Conservation (phyloP, 495 filamentous ascomycete species). For the Neurospora tetraspora region DNA sequence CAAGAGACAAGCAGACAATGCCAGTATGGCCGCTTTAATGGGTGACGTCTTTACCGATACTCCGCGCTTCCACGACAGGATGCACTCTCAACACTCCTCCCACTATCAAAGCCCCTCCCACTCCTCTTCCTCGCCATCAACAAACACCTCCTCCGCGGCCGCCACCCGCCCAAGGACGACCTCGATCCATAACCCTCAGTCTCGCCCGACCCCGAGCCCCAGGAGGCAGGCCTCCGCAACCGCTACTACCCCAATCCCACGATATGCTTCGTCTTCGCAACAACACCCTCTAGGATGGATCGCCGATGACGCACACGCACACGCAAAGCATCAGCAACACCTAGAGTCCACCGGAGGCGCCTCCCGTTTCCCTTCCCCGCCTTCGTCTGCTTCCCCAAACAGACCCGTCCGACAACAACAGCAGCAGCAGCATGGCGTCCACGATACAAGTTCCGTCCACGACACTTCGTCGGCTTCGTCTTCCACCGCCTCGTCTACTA, state of each 20-base stretch:
- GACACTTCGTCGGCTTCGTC: slow-evolving; percentile 25
- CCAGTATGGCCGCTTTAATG: slow-evolving; percentile 38
- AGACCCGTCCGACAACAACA: slow-evolving; percentile 12
- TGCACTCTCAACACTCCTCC: slow-evolving; percentile 31
- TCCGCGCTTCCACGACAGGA: slow-evolving; percentile 37
- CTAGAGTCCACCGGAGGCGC: slow-evolving; percentile 22
- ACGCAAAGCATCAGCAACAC: slow-evolving; percentile 9
- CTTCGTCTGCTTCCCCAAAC: slow-evolving; percentile 37
- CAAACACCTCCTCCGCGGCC: slow-evolving; percentile 16
- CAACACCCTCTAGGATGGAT: slow-evolving; percentile 1
- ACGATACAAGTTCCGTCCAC: slow-evolving; percentile 8
- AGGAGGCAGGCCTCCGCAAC: slow-evolving; percentile 19
- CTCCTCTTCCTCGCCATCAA: slow-evolving; percentile 22
- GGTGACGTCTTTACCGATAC: slow-evolving; percentile 38
- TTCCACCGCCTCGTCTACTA: slow-evolving; percentile 36
- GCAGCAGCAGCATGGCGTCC: slow-evolving; percentile 30
- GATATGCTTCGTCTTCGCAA: slow-evolving; percentile 1
- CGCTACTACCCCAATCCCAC: slow-evolving; percentile 1
- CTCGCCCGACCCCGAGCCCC: slow-evolving; percentile 18
- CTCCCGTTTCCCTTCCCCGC: slow-evolving; percentile 38
- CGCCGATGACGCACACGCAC: background rate
- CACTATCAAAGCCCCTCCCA: slow-evolving; percentile 30
- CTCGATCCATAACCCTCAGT: background rate
- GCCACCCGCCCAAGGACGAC: background rate
- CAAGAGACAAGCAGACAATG: slow-evolving; percentile 8